Evolutionary conservation across 1,284 basidiomycete species (phyloP), one percentile per base, ranked within the genome.

Genomic region (Austropuccinia psidii): DNA sequence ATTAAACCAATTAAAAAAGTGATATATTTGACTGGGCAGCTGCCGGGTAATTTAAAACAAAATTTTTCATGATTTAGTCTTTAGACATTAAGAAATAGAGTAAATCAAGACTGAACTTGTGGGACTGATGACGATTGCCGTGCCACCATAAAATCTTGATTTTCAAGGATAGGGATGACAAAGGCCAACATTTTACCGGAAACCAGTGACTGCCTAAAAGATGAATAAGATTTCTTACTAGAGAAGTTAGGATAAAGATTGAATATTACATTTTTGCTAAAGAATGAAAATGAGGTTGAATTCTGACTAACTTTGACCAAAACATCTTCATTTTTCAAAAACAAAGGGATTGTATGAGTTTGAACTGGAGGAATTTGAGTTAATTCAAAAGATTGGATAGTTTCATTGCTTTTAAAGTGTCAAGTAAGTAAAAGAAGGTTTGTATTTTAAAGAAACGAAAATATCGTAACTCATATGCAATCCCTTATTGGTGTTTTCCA

Each of bases 181-280:
- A 97, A 99, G 0, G 95, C 90, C 13, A 99, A 83, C 0, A 96
- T 98, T 82, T 99, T 99, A 43, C 96, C 96, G 0, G 94, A 98
- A n/a, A n/a, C n/a, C n/a, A n/a, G n/a, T n/a, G n/a, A n/a, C n/a
- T n/a, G n/a, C n/a, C n/a, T n/a, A n/a, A n/a, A n/a, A n/a, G n/a
- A n/a, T n/a, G n/a, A n/a, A n/a, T n/a, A n/a, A n/a, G n/a, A n/a
- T n/a, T n/a, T n/a, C n/a, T n/a, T n/a, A n/a, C n/a, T n/a, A n/a
- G n/a, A n/a, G n/a, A n/a, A n/a, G n/a, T n/a, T n/a, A n/a, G n/a
- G n/a, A n/a, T n/a, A n/a, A n/a, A n/a, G n/a, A n/a, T n/a, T n/a
- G n/a, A n/a, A n/a, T n/a, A n/a, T n/a, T n/a, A n/a, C n/a, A n/a
- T n/a, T n/a, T n/a, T n/a, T n/a, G n/a, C n/a, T n/a, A n/a, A n/a